Evolutionary conservation across 2,329 filamentous ascomycete genomes (phyloP).

Genomic region (Ceratocystis eucalypticola): DNA sequence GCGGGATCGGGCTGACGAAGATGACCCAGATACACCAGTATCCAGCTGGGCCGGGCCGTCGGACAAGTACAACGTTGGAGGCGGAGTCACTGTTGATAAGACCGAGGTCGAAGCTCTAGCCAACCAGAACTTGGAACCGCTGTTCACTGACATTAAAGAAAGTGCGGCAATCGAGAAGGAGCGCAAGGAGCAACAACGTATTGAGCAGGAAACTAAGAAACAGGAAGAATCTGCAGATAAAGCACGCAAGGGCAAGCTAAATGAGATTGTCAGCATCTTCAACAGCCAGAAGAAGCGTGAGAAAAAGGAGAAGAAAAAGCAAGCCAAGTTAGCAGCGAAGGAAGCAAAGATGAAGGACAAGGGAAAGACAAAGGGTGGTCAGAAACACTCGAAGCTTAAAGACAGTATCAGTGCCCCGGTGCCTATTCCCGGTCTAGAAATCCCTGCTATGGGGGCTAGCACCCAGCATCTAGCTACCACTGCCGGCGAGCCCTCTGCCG

Average conservation of each 20-base stretch:
- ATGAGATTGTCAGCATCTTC: slow-evolving; percentile 50
- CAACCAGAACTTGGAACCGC: slow-evolving; percentile 29
- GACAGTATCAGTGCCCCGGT: slow-evolving; percentile 2
- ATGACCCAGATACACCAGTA: not conserved
- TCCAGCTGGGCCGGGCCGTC: slow-evolving; percentile 3
- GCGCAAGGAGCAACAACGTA: slow-evolving; percentile 55
- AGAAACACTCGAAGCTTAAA: slow-evolving; percentile 22
- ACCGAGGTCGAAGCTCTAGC: slow-evolving; percentile 12
- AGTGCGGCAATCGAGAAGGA: slow-evolving; percentile 29
- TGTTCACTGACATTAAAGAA: slow-evolving; percentile 25
- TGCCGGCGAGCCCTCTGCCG: not conserved
- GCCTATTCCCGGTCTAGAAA: not conserved
- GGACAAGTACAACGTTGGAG: slow-evolving; percentile 13
- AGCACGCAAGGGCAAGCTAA: slow-evolving; percentile 47
- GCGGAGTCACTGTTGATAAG: slow-evolving; percentile 12
- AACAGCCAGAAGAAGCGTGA: slow-evolving; percentile 49
- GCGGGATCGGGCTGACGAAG: slow-evolving; percentile 24
- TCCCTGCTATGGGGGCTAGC: not conserved
- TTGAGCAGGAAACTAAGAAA: slow-evolving; percentile 66
- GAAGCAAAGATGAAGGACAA: slow-evolving; percentile 25
- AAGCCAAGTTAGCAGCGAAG: slow-evolving; percentile 36
- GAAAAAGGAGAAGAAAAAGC: slow-evolving; percentile 42
- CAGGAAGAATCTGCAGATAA: slow-evolving; percentile 65
- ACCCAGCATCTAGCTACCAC: not conserved
- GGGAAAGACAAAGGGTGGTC: slow-evolving; percentile 17